Conservation (phyloP, 441 rosid species). For the Manihot esculenta region DNA sequence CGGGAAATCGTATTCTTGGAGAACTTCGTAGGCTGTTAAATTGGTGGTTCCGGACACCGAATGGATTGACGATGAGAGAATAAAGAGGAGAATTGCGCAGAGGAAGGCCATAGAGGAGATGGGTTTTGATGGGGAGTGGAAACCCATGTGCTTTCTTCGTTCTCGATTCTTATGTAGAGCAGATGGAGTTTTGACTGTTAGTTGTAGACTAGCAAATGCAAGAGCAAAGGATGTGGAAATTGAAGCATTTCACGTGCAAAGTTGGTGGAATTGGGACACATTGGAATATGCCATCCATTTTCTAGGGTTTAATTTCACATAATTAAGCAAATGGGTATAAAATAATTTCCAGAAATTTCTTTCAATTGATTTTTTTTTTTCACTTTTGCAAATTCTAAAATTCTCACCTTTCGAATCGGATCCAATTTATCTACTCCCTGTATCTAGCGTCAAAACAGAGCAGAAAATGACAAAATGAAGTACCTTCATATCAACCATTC, state of each 20-base stretch:
- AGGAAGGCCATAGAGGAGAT: slow-evolving; percentile 23
- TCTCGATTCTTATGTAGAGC: background rate
- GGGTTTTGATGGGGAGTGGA: background rate
- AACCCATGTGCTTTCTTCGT: background rate
- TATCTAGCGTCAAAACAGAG: no score
- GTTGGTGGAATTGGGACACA: background rate
- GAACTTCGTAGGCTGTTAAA: slow-evolving; percentile 43
- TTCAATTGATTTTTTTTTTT: no score
- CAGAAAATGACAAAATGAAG: no score
- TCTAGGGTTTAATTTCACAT: no score
- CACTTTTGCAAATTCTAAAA: no score
- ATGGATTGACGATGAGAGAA: slow-evolving; percentile 12
- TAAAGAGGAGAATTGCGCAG: slow-evolving; percentile 21
- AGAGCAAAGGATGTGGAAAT: background rate
- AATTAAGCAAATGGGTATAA: no score
- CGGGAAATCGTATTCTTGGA: slow-evolving; percentile 47
- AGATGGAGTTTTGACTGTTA: background rate
- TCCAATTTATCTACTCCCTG: no score
- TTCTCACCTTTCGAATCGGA: no score
- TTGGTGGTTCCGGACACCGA: background rate
- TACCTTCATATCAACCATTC: no score
- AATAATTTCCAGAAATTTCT: no score
- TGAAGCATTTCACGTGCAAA: background rate
- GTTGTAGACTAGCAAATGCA: background rate
- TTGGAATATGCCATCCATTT: background rate